Base-by-base conservation (phyloP, 345 rosid species). In the Mallotus nudiflorus region DNA sequence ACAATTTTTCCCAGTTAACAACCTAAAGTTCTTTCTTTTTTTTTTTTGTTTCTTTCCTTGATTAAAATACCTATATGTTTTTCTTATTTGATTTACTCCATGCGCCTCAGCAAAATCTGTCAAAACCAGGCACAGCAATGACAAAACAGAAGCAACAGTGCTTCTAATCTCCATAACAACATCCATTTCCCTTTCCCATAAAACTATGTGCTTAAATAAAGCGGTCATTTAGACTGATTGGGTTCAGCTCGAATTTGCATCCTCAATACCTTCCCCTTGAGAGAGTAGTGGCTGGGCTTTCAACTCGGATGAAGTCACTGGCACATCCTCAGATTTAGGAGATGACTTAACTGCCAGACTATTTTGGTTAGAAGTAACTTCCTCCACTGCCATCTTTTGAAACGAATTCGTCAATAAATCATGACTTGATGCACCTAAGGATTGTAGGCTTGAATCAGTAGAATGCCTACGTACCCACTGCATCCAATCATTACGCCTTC, bases 401-500 rank as follows among this genome's bases (percentile, higher is more conserved):
- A 84, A 40, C 16, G 92, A 74, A 39, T 75, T 59, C 15, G 81
- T 50, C 63, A 81, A 69, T 61, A 58, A 45, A 54, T 72, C 71
- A 28, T 67, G 25, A 65, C 78, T 75, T n/a, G 78, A 62, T 62
- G 66, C 69, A 39, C 53, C 56, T 0, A 66, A 60, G 39, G 84
- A 69, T 18, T 67, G 62, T 37, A 35, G 42, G 44, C 77, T 73
- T 6, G 67, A 61, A 31, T 78, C 86, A 7, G 79, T 25, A 25
- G 74, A 29, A 74, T 56, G 67, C 48, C 66, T 65, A 54, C 66
- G 46, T 8, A 82, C 59, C 87, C 88, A 85, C 73, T 79, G 82
- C 80, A 57, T 77, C 92, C 92, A 88, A 63, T 76, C 88, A 62
- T 66, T 63, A 46, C 80, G 85, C 74, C 87, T 82, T 82, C 92